These are phyloP conservation scores for Hippophae rhamnoides DNA, from an alignment of 306 rosid genomes.

Conservation along the genomic window DNA sequence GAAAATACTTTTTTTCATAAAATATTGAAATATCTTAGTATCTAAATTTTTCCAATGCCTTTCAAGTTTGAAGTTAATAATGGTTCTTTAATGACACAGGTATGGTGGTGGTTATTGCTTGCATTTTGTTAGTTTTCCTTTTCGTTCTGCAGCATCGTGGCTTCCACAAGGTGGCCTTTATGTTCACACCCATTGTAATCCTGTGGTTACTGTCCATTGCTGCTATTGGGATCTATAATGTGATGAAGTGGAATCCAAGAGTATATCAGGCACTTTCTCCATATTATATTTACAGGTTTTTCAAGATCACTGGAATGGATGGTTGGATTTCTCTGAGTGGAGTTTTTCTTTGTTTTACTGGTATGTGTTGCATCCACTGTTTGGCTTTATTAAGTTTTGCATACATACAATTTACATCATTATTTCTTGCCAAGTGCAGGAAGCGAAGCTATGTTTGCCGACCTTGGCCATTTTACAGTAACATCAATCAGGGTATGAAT, in stretches of 20 bases:
- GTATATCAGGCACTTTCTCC: conserved; percentile 79
- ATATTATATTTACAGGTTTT: conserved; percentile 59
- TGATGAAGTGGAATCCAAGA: conserved; percentile 63
- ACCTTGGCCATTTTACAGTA: conserved; percentile 60
- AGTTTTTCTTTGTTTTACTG: conserved; percentile 60
- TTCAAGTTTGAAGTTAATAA: conserved; percentile 20
- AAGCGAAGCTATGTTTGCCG: conserved; percentile 72
- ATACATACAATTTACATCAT: conserved; percentile 15
- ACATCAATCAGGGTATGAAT: conserved; percentile 64
- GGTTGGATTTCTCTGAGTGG: conserved; percentile 81
- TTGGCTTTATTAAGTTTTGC: conserved; percentile 12
- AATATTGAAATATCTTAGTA: not conserved
- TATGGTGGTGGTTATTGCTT: conserved; percentile 46
- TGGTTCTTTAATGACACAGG: conserved; percentile 33
- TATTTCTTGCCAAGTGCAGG: conserved; percentile 45
- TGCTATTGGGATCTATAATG: conserved; percentile 66
- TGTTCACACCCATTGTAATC: conserved; percentile 63
- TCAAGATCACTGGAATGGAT: conserved; percentile 54
- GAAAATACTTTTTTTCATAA: too few species aligned
- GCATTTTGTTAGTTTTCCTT: conserved; percentile 53
- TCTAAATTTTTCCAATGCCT: not conserved
- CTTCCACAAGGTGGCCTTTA: conserved; percentile 56
- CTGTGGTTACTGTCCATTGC: conserved; percentile 59
- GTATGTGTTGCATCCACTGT: conserved; percentile 28
- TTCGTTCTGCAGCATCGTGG: conserved; percentile 84